Conservation (phyloP, 169 alveolate species). For the Pseudocohnilembus persalinus region DNA sequence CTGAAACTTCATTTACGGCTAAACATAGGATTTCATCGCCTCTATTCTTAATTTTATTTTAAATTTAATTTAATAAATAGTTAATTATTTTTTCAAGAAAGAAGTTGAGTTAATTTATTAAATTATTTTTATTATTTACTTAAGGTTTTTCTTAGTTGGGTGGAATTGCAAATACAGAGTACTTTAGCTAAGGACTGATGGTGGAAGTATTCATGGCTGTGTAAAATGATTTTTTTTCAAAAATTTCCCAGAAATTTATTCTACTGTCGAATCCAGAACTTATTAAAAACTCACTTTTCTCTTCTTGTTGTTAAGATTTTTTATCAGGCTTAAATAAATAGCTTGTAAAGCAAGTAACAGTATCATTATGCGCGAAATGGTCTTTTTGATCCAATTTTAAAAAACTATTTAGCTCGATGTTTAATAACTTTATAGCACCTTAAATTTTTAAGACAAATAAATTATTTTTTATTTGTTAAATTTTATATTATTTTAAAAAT, state of each 20-base stretch:
- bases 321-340: conserved; percentile 1
- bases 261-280: conserved; percentile 77
- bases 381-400: conserved; percentile 53
- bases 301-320: conserved; percentile 35
- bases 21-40: conserved; percentile 63
- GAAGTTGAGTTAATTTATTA: no score
- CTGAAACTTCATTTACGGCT: conserved; percentile 39
- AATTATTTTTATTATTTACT: not conserved
- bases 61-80: no score
- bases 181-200: conserved; percentile 58
- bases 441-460: no score
- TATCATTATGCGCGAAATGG: conserved; percentile 44
- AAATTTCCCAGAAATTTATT: conserved; percentile 78
- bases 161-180: conserved; percentile 49
- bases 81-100: no score
- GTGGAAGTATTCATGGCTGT: conserved; percentile 40
- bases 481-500: no score
- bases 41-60: not conserved
- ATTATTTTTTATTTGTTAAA: no score
- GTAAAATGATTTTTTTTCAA: conserved; percentile 52
- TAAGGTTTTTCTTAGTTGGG: not conserved
- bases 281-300: conserved; percentile 68
- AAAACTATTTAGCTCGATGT: conserved; percentile 61
- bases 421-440: conserved; percentile 69
- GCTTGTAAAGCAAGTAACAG: conserved; percentile 55